phyloP scores from a whole-genome alignment of 805 yeast genomes.

The Nakazawaea ishiwadae region DNA sequence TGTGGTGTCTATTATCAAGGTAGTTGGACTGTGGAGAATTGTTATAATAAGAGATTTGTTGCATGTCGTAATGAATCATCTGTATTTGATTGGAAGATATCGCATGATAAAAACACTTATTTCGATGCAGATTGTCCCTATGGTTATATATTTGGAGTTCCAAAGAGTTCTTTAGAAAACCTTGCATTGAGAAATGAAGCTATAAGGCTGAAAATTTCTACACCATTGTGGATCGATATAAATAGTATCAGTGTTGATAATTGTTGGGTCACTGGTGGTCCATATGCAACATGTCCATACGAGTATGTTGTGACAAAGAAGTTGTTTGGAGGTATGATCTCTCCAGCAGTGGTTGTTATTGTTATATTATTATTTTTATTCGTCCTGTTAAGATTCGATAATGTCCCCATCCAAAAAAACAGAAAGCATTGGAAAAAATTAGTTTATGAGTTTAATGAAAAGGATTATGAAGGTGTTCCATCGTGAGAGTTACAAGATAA shows the following conservation, averaged over 20 bases:
- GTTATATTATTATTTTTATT: conserved; percentile 47
- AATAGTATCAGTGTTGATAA: conserved; percentile 68
- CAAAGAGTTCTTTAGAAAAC: conserved; percentile 47
- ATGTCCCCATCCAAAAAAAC: conserved; percentile 67
- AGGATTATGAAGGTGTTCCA: conserved; percentile 86
- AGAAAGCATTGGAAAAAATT: conserved; percentile 61
- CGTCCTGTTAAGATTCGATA: conserved; percentile 48
- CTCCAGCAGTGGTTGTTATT: conserved; percentile 63
- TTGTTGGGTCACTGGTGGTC: conserved; percentile 88
- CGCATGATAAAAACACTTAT: conserved; percentile 32
- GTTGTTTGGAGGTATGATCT: conserved; percentile 57
- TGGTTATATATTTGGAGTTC: conserved; percentile 36
- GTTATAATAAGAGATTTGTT: conserved; percentile 47
- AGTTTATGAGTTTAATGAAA: conserved; percentile 47
- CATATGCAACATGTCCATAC: conserved; percentile 76
- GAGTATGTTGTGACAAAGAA: conserved; percentile 46
- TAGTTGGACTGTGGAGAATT: conserved; percentile 68
- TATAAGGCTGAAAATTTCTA: conserved; percentile 18
- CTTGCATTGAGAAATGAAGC: conserved; percentile 19
- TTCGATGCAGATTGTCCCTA: conserved; percentile 40
- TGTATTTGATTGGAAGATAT: conserved; percentile 40
- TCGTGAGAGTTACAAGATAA: conserved; percentile 32
- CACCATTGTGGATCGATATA: conserved; percentile 71
- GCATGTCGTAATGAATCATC: conserved; percentile 48
- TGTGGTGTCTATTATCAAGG: conserved; percentile 34